Conservation (phyloP, 116 monocot genomes). For the Dioscorea cayenensis region DNA sequence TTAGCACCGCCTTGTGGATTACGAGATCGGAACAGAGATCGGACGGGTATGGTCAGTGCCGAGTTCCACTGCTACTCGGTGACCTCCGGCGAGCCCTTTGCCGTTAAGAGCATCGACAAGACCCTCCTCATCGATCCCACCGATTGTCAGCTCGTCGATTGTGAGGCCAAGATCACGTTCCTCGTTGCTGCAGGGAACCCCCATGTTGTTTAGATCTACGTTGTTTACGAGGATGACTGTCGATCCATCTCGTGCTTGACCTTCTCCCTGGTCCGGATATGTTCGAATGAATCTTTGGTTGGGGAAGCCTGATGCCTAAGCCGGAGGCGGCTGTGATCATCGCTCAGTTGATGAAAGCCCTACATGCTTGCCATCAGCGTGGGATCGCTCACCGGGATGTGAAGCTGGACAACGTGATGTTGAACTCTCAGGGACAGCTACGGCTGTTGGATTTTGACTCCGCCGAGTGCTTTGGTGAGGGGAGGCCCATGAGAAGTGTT, state of each 20-base stretch:
- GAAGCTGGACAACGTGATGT: too few species aligned
- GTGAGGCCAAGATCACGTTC: constrained; percentile 49
- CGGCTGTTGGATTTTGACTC: constrained; percentile 79
- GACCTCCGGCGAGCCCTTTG: constrained; percentile 43
- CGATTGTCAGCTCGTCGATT: constrained; percentile 40
- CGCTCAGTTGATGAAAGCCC: too few species aligned
- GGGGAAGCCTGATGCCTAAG: too few species aligned
- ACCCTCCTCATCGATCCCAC: constrained; percentile 43
- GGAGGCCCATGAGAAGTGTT: constrained; percentile 44
- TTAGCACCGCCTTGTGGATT: too few species aligned
- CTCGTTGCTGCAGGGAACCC: constrained; percentile 60
- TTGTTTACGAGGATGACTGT: constrained; percentile 62
- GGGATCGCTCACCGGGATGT: too few species aligned
- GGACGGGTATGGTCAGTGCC: constrained; percentile 72
- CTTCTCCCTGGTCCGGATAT: too few species aligned
- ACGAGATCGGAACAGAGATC: constrained; percentile 59
- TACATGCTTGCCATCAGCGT: too few species aligned
- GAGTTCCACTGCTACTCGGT: constrained; percentile 41
- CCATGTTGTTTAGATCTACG: constrained; percentile 49
- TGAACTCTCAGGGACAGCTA: constrained; percentile 26
- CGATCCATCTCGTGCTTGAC: too few species aligned
- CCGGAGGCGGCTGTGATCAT: too few species aligned
- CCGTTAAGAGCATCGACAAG: constrained; percentile 79
- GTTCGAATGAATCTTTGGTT: too few species aligned
- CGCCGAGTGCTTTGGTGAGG: constrained; percentile 60